phyloP scores from a whole-genome alignment of 163 green algal genomes.

The Chlorella variabilis region DNA sequence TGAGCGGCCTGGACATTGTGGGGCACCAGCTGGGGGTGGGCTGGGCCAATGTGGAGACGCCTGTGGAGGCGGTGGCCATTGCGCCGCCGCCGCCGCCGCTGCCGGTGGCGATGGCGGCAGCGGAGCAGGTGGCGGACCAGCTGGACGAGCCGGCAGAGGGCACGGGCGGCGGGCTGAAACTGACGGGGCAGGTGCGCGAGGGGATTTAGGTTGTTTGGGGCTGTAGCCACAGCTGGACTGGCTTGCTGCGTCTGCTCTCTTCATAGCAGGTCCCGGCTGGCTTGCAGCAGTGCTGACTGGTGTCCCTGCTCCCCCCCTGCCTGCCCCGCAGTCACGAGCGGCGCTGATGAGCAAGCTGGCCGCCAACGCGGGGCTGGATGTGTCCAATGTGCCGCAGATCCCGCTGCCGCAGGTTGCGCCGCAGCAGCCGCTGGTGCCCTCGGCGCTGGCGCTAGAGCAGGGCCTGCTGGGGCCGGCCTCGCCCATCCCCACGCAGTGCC shows the following conservation, averaged over 20 bases:
- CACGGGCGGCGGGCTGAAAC: constrained; percentile 60
- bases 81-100: constrained; percentile 9
- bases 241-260: not conserved
- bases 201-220: not conserved
- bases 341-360: constrained; percentile 83
- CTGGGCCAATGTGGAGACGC: constrained; percentile 40
- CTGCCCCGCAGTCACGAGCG: constrained; percentile 44
- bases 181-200: constrained; percentile 59
- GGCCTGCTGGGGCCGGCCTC: constrained; percentile 89
- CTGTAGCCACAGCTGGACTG: not conserved
- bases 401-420: constrained; percentile 7
- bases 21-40: constrained; percentile 70
- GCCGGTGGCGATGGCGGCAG: not conserved
- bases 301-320: no score
- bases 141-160: constrained; percentile 56
- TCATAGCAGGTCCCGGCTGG: no score
- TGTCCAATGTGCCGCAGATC: constrained; percentile 33
- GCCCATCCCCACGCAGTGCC: constrained; percentile 90
- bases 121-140: not conserved
- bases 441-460: constrained; percentile 74
- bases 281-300: no score
- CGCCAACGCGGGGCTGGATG: constrained; percentile 56
- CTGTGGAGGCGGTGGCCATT: not conserved
- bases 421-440: constrained; percentile 2
- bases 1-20: constrained; percentile 79